A percentile compares a stretch with the other conserved stretches of the same genome.
Evolutionary conservation across 1,139 yeast genomes (phyloP).

Genomic region (Kazachstania sp.): DNA sequence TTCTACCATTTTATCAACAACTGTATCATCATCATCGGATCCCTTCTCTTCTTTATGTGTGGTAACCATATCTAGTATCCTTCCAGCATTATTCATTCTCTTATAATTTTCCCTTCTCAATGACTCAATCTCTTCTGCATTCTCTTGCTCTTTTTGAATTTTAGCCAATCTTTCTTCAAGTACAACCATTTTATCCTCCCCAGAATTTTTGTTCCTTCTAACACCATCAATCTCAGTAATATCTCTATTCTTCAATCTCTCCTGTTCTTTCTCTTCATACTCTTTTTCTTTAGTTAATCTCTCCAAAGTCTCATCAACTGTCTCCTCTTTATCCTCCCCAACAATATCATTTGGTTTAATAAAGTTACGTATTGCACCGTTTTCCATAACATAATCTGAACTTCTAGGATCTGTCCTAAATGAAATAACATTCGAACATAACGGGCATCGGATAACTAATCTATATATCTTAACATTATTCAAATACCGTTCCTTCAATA

Average conservation of each 20-base stretch:
- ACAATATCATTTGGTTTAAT: constrained; percentile 39
- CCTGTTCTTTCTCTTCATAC: constrained; percentile 40
- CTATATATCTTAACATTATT: constrained; percentile 57
- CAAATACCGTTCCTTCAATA: constrained; percentile 61
- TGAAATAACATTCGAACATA: constrained; percentile 63
- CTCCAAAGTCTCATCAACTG: constrained; percentile 62
- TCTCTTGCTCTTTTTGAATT: constrained; percentile 62
- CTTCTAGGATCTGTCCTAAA: constrained; percentile 83
- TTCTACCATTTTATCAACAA: not conserved
- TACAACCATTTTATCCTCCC: constrained; percentile 43
- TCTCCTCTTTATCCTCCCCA: constrained; percentile 41
- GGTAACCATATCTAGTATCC: not conserved
- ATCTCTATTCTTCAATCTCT: constrained; percentile 34
- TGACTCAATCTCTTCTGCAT: constrained; percentile 55
- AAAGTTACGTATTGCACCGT: constrained; percentile 59
- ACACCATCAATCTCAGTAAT: not conserved
- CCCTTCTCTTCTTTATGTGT: not conserved
- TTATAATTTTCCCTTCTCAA: constrained; percentile 10
- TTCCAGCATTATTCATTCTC: constrained; percentile 10
- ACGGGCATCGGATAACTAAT: constrained; percentile 74
- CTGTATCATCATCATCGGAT: not conserved
- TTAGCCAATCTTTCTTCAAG: constrained; percentile 58
- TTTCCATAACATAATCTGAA: constrained; percentile 69
- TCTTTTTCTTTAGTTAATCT: constrained; percentile 60
- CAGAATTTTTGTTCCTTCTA: constrained; percentile 11